phyloP scores from a whole-genome alignment of 179 eudicot species.

The Spergularia azorica region DNA sequence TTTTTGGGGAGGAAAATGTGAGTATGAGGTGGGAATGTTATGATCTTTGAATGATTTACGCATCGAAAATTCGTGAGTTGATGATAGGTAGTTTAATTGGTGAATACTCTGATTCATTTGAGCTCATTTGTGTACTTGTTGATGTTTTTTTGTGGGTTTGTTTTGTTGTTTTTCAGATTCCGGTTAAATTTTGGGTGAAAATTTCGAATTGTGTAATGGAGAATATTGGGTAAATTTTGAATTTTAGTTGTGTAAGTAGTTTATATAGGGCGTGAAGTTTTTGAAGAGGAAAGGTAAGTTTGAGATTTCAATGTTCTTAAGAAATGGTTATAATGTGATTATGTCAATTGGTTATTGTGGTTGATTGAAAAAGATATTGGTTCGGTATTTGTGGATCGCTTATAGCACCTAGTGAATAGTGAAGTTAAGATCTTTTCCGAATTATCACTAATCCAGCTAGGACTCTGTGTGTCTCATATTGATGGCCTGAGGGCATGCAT shows the following conservation, averaged over 20 bases:
- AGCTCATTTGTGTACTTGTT: not conserved
- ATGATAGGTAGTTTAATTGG: not conserved
- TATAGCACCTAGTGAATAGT: not conserved
- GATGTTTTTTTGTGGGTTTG: not conserved
- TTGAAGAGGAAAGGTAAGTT: not conserved
- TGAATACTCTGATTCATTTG: not conserved
- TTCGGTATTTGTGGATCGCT: not conserved
- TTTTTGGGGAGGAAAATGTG: not conserved
- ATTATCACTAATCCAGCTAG: too few species aligned
- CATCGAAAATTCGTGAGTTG: not conserved
- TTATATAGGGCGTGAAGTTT: not conserved
- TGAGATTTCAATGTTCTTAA: too few species aligned
- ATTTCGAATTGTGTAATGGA: not conserved
- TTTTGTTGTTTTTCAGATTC: not conserved
- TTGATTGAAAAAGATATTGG: not conserved
- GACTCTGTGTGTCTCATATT: too few species aligned
- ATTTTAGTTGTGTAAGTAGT: not conserved
- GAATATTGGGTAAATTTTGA: not conserved
- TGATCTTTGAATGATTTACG: not conserved
- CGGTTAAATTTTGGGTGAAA: too few species aligned
- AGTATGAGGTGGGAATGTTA: not conserved
- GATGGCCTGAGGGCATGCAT: too few species aligned
- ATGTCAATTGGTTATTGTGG: not conserved
- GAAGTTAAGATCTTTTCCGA: not conserved
- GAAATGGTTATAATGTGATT: too few species aligned